These are phyloP conservation scores for Mortierella sp. DNA, from an alignment of 371 early-diverging fungal genomes.

Conservation along the genomic window DNA sequence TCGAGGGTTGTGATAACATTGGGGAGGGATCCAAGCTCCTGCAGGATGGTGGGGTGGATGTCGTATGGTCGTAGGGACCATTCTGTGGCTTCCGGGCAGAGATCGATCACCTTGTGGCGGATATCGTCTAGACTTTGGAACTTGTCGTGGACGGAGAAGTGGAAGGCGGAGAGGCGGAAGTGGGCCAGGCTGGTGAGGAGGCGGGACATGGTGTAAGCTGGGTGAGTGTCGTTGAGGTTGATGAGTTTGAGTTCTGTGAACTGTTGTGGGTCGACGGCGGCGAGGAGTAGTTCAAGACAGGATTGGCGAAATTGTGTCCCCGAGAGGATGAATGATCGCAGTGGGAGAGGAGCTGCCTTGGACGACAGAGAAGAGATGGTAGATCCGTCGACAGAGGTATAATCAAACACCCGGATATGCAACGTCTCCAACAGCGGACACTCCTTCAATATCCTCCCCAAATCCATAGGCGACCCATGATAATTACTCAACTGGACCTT, in stretches of 20 bases:
- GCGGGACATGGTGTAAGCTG: background rate
- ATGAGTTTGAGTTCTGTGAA: background rate
- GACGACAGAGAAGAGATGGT: background rate
- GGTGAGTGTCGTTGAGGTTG: background rate
- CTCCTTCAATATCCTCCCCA: background rate
- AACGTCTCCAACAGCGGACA: background rate
- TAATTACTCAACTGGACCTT: background rate
- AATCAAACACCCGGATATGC: background rate
- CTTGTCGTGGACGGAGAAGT: background rate
- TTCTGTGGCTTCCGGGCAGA: background rate
- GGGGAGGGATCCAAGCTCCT: background rate
- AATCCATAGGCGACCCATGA: background rate
- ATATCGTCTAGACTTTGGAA: background rate
- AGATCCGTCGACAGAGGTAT: background rate
- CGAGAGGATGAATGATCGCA: background rate
- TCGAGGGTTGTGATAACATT: background rate
- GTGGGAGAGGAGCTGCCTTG: background rate
- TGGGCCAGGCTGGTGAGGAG: background rate
- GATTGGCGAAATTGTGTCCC: background rate
- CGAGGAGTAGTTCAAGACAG: background rate
- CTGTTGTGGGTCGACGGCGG: background rate
- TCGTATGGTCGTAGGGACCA: background rate
- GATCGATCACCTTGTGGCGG: background rate
- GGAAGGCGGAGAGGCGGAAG: no score
- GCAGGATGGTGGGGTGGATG: background rate